Base-by-base conservation (phyloP, 2,329 filamentous ascomycete genomes). In the Colletotrichum spaethianum region DNA sequence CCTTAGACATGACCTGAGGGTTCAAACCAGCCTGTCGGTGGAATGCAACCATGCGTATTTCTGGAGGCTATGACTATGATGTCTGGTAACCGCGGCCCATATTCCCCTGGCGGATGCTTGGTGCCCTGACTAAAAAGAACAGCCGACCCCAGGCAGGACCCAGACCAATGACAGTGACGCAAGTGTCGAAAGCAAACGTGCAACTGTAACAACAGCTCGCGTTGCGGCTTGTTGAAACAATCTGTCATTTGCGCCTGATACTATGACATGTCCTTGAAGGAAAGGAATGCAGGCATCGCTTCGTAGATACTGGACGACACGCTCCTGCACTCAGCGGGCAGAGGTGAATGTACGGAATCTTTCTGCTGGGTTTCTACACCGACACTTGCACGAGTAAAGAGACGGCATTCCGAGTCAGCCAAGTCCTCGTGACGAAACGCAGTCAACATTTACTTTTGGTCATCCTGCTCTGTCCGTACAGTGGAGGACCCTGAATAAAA, bases 331-430 rank as follows among this genome's bases (percentile, higher is more conserved):
- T 1, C 11, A n/a, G 9, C n/a, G n/a, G 9, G 52, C 52, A 55
- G 31, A 36, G 31, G 20, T 20, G 11, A 4, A 38, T 20, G 23
- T 38, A 38, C 20, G 20, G 44, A 46, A 38, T 69, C 50, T 31
- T 31, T 23, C n/a, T 20, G 60, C 14, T 28, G 60, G 4, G 20
- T 33, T 40, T 50, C 53, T 48, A 60, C 70, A 64, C 70, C 59
- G 66, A 72, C 65, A 60, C 60, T 72, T 60, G 67, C 59, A 63
- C 26, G 59, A 64, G 65, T 46, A 63, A 36, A 52, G 28, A 63
- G 23, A 40, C 5, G 31, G 28, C 23, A 69, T 38, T 59, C 31
- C 53, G 70, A 72, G 66, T 72, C 65, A 70, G 65, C 60, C 53
- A 60, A 31, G 60, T 42, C 52, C 62, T 28, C n/a, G 40, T 23